Evolutionary conservation across 306 rosid genomes (phyloP).

Genomic region (Sindora glabra): DNA sequence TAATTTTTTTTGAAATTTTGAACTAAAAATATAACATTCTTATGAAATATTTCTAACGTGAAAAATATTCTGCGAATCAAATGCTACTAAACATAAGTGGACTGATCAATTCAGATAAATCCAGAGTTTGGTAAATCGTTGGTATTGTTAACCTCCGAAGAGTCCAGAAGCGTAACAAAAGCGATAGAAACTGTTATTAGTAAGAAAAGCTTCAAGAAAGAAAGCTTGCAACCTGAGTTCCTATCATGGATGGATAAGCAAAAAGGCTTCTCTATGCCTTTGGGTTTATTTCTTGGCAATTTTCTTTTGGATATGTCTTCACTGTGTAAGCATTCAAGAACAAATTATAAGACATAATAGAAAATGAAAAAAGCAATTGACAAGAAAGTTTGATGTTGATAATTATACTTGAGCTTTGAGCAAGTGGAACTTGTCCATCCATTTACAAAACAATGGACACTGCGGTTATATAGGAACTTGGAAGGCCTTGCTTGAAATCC

Average conservation of each 20-base stretch:
- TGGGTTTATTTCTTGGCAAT: conserved; percentile 42
- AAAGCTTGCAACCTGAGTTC: conserved; percentile 62
- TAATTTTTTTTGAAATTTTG: no score
- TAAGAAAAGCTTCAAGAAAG: conserved; percentile 53
- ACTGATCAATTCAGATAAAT: no score
- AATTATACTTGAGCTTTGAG: no score
- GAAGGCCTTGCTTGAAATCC: no score
- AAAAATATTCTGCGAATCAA: no score
- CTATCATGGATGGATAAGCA: conserved; percentile 55
- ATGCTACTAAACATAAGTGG: no score
- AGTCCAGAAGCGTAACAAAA: conserved; percentile 45
- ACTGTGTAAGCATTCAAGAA: conserved; percentile 25
- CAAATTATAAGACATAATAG: neutral
- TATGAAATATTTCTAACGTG: no score
- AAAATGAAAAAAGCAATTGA: neutral
- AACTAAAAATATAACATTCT: no score
- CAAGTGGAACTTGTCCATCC: no score
- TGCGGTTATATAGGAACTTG: no score
- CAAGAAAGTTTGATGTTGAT: no score
- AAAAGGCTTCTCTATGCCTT: conserved; percentile 50
- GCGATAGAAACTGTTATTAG: conserved; percentile 49
- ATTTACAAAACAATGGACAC: no score
- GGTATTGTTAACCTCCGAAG: conserved; percentile 58
- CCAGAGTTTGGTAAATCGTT: conserved; percentile 41
- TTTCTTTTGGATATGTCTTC: conserved; percentile 60